Conservation (phyloP, 2,329 filamentous ascomycete genomes). For the Thelonectria olida region DNA sequence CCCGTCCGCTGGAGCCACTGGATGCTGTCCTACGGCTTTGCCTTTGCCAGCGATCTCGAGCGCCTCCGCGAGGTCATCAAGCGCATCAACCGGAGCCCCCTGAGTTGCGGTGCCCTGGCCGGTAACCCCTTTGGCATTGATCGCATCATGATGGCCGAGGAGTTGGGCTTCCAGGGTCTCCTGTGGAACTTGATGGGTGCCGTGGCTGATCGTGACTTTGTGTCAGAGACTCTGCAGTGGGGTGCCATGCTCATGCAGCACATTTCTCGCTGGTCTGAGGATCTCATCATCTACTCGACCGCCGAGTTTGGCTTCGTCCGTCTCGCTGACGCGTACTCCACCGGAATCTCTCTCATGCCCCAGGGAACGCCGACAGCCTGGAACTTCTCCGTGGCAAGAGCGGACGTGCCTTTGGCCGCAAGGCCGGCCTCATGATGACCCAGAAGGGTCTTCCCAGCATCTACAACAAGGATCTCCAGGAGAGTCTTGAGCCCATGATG, state of each 20-base stretch:
- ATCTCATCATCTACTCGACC: slow-evolving; percentile 84
- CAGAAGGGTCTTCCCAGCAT: slow-evolving; percentile 77
- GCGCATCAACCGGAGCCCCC: slow-evolving; percentile 77
- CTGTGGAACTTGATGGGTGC: slow-evolving; percentile 82
- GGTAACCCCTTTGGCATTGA: slow-evolving; percentile 87
- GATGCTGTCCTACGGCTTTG: slow-evolving; percentile 78
- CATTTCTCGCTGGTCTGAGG: slow-evolving; percentile 83
- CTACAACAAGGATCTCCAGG: slow-evolving; percentile 94
- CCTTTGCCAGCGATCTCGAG: slow-evolving; percentile 79
- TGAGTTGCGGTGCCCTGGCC: slow-evolving; percentile 80
- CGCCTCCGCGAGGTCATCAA: slow-evolving; percentile 76
- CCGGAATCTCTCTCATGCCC: slow-evolving; percentile 80
- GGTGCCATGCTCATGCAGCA: slow-evolving; percentile 81
- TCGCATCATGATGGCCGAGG: slow-evolving; percentile 78
- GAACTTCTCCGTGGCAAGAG: slow-evolving; percentile 76
- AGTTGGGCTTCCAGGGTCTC: slow-evolving; percentile 81
- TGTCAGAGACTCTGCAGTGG: slow-evolving; percentile 85
- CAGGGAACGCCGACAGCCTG: slow-evolving; percentile 83
- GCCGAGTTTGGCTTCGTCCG: slow-evolving; percentile 80
- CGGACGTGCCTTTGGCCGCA: slow-evolving; percentile 81
- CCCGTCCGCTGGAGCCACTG: slow-evolving; percentile 86
- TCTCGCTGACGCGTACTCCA: slow-evolving; percentile 82
- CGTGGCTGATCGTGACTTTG: slow-evolving; percentile 82
- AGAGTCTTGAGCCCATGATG: slow-evolving; percentile 85
- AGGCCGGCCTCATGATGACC: slow-evolving; percentile 79